These are phyloP conservation scores for Candida piceae DNA, from an alignment of 805 yeast genomes.

Conservation along the genomic window DNA sequence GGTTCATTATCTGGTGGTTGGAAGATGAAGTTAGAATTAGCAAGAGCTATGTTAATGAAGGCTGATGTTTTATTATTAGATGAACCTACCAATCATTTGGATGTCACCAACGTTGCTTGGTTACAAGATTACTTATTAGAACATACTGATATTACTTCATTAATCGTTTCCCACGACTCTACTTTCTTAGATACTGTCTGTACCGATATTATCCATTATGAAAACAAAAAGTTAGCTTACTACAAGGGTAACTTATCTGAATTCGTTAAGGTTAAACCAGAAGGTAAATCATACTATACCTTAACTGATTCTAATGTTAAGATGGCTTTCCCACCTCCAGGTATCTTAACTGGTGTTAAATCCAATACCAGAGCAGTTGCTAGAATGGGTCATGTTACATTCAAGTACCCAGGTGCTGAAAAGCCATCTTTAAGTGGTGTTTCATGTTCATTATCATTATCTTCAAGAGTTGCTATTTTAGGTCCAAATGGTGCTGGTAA, in stretches of 20 bases:
- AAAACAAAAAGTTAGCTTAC: slow-evolving; percentile 88
- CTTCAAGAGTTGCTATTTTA: slow-evolving; percentile 94
- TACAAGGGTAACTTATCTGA: slow-evolving; percentile 94
- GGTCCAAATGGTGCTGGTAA: slow-evolving; percentile 99
- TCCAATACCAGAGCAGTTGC: slow-evolving; percentile 88
- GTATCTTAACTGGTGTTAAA: slow-evolving; percentile 94
- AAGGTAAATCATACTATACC: slow-evolving; percentile 93
- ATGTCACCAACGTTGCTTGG: slow-evolving; percentile 92
- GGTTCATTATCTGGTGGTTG: slow-evolving; percentile 98
- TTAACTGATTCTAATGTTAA: slow-evolving; percentile 87
- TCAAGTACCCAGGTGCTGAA: slow-evolving; percentile 82
- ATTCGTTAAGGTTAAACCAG: slow-evolving; percentile 89
- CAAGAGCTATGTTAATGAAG: slow-evolving; percentile 97
- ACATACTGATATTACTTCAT: slow-evolving; percentile 84
- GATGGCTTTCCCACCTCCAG: slow-evolving; percentile 99
- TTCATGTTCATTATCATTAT: slow-evolving; percentile 84
- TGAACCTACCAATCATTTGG: slow-evolving; percentile 98
- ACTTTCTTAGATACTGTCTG: slow-evolving; percentile 94
- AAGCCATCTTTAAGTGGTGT: slow-evolving; percentile 78
- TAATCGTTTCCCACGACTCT: slow-evolving; percentile 97
- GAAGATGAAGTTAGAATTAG: slow-evolving; percentile 98
- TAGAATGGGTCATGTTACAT: slow-evolving; percentile 71
- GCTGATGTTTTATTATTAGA: slow-evolving; percentile 93
- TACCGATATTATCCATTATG: slow-evolving; percentile 95
- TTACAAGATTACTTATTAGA: slow-evolving; percentile 78